Percentiles rank a stretch among this genome's conserved stretches.
These are phyloP conservation scores for Cardamine occulta DNA, from an alignment of 345 rosid species.

Conservation along the genomic window DNA sequence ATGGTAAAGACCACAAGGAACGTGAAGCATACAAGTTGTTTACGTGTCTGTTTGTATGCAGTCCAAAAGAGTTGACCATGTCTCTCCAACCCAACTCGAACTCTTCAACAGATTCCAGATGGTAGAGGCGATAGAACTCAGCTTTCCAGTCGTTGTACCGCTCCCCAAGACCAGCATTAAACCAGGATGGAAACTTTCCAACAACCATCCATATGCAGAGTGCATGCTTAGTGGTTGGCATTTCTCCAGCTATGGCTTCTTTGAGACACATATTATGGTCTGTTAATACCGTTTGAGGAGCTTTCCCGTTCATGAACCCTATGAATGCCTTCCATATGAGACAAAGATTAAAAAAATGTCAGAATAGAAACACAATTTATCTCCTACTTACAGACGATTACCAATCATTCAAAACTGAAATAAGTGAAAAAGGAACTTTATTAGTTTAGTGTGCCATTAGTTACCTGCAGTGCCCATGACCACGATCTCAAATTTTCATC, in stretches of 20 bases:
- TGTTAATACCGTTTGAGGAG: conserved; percentile 86
- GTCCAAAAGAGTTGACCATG: conserved; percentile 82
- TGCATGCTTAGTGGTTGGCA: conserved; percentile 85
- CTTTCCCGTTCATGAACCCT: conserved; percentile 88
- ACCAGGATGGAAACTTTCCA: conserved; percentile 95
- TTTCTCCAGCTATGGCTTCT: conserved; percentile 88
- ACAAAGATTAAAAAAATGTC: conserved; percentile 36
- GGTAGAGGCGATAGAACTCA: conserved; percentile 84
- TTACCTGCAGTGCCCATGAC: conserved; percentile 98
- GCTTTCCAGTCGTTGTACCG: conserved; percentile 94
- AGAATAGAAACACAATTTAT: conserved; percentile 4
- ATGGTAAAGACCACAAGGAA: conserved; percentile 82
- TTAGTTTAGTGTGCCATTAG: not conserved
- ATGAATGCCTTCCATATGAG: conserved; percentile 62
- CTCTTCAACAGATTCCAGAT: conserved; percentile 78
- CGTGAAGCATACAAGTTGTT: conserved; percentile 72
- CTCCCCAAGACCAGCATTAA: conserved; percentile 89
- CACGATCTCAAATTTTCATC: conserved; percentile 80
- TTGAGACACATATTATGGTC: conserved; percentile 93
- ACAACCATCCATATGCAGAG: conserved; percentile 98
- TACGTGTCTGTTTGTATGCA: conserved; percentile 84
- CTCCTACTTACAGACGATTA: not conserved
- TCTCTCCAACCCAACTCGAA: conserved; percentile 94
- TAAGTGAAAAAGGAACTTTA: not conserved
- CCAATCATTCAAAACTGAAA: not conserved